Evolutionary conservation across 495 filamentous ascomycete species (phyloP).

Genomic region (Hypoxylon fuscum): DNA sequence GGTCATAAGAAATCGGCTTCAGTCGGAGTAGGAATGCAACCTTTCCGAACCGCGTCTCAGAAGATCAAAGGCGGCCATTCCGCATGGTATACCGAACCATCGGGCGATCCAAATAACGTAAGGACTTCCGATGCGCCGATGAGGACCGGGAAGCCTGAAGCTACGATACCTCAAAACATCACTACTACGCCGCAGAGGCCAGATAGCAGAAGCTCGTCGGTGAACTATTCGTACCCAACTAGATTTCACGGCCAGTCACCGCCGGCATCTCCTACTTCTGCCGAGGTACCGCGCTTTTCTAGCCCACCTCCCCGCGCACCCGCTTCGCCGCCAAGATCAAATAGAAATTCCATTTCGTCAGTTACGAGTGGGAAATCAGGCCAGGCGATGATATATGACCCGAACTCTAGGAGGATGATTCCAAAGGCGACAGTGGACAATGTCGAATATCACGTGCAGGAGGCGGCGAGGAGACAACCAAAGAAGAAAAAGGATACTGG

Average conservation of each 20-base stretch:
- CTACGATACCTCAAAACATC: conserved; percentile 1
- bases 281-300: conserved; percentile 42
- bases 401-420: conserved; percentile 65
- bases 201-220: conserved; percentile 68
- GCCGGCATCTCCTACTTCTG: conserved; percentile 45
- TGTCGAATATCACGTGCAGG: conserved; percentile 52
- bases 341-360: conserved; percentile 34
- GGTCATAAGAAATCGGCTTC: conserved; percentile 35
- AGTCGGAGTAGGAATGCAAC: conserved; percentile 45
- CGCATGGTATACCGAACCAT: conserved; percentile 54
- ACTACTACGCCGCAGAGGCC: conserved; percentile 48
- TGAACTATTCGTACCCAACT: conserved; percentile 88
- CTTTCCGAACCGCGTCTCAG: conserved; percentile 55
- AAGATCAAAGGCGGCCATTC: conserved; percentile 46
- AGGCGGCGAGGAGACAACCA: conserved; percentile 58
- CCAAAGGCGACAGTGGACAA: conserved; percentile 47
- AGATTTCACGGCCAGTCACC: conserved; percentile 53
- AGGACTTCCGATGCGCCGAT: conserved; percentile 54
- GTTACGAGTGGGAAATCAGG: conserved; percentile 40
- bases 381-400: conserved; percentile 61
- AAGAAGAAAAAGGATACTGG: conserved; percentile 63
- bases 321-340: conserved; percentile 31
- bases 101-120: conserved; percentile 54
- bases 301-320: conserved; percentile 24
- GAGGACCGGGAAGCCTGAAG: conserved; percentile 47